These are phyloP conservation scores for Ceratobasidium theobromae DNA, from an alignment of 1,284 basidiomycete genomes.

Conservation along the genomic window DNA sequence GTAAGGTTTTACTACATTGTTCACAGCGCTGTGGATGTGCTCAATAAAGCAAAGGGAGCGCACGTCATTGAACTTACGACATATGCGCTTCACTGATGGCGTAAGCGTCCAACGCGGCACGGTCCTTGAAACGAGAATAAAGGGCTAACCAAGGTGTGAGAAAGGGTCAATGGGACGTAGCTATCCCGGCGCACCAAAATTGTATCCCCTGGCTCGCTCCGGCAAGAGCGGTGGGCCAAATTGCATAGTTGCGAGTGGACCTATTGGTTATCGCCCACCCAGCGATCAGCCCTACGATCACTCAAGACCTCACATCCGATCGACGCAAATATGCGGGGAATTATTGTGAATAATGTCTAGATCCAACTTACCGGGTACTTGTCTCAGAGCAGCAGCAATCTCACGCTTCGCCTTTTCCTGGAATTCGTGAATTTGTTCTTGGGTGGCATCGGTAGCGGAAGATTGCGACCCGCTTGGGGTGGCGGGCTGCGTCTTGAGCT, in stretches of 20 bases:
- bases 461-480: neutral
- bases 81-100: slow-evolving; percentile 14
- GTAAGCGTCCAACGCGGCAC: neutral
- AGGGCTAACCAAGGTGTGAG: neutral
- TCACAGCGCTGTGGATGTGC: neutral
- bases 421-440: slow-evolving; percentile 8
- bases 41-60: neutral
- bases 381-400: slow-evolving; percentile 8
- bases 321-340: no score
- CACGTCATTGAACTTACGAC: neutral
- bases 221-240: slow-evolving; percentile 10
- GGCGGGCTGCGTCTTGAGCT: slow-evolving; percentile 19
- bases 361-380: slow-evolving; percentile 14
- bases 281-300: neutral
- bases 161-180: neutral
- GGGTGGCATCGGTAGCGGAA: slow-evolving; percentile 1
- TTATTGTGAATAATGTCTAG: neutral
- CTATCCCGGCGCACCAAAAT: neutral
- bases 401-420: neutral
- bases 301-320: no score
- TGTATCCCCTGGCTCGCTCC: slow-evolving; percentile 20
- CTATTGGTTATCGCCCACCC: neutral
- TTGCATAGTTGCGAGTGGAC: slow-evolving; percentile 15
- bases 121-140: slow-evolving; percentile 20
- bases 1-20: slow-evolving; percentile 6